Percentiles rank a stretch among this genome's conserved stretches.
phyloP scores from a whole-genome alignment of 2,329 filamentous ascomycete genomes.

The Amauroascus verrucosus region DNA sequence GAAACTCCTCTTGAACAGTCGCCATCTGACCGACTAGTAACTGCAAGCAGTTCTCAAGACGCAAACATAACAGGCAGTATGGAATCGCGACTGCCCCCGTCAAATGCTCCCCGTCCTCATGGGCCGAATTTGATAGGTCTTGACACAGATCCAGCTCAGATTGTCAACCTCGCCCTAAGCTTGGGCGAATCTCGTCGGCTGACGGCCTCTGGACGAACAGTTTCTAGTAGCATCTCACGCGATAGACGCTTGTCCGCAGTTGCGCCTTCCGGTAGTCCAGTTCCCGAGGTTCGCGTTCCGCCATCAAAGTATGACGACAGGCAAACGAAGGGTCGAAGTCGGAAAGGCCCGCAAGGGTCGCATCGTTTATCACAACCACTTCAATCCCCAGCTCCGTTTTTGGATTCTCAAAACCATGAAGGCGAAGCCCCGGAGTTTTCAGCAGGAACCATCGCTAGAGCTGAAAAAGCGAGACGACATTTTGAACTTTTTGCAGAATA shows the following conservation, averaged over 20 bases:
- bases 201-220: constrained; percentile 8
- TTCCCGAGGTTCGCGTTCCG: neutral
- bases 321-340: neutral
- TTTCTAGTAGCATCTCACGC: constrained; percentile 4
- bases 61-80: neutral
- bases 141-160: constrained; percentile 72
- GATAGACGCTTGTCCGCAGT: constrained; percentile 6
- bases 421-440: constrained; percentile 48
- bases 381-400: neutral
- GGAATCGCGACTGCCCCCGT: neutral
- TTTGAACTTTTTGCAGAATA: constrained; percentile 83
- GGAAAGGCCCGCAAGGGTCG: neutral
- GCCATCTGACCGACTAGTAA: constrained; percentile 22
- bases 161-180: constrained; percentile 84
- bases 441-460: constrained; percentile 66
- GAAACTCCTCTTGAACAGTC: constrained; percentile 23
- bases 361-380: neutral
- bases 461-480: constrained; percentile 72
- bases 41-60: neutral
- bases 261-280: neutral
- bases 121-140: constrained; percentile 29
- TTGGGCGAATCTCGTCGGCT: constrained; percentile 60
- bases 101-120: neutral
- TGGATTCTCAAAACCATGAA: constrained; percentile 18
- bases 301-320: neutral